Base-by-base conservation (phyloP, 2,329 filamentous ascomycete species). In the Berkeleyomyces basicola region DNA sequence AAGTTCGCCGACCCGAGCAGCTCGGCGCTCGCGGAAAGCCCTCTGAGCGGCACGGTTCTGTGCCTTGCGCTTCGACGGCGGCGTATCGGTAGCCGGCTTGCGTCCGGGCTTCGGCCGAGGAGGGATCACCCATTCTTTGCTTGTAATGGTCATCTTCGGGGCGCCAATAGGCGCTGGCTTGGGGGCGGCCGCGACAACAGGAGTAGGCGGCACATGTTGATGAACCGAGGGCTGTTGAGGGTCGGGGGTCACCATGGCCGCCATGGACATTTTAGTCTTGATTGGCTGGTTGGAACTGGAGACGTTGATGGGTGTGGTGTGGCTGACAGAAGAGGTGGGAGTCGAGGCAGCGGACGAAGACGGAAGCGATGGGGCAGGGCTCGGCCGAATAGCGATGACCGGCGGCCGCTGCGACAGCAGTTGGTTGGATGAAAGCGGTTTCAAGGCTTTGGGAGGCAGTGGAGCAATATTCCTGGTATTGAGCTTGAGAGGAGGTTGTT, bases 41-140 rank as follows among this genome's bases (percentile, higher is more conserved):
- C 92, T 80, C 75, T 97, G 92, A 2, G 92, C 92, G 57, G 89
- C 88, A 65, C 93, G 82, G 73, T 97, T 97, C 75, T 97, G 93
- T 1, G 89, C 88, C 77, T 96, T 95, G 67, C 93, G 84, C 76
- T 95, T 95, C 51, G 90, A 95, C 1, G 88, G 88, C 11, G 91
- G 90, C 61, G 91, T 95, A 71, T 96, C 91, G 43, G 89, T 95
- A 57, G 90, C 89, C 2, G 92, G 91, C 78, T 97, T 97, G 68
- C 92, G 84, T 58, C 92, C 92, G 31, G 93, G 92, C 78, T 91
- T 92, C 57, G 88, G 88, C 65, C 88, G 81, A 37, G 88, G 88
- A 33, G 88, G 88, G 53, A 93, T 84, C 33, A 92, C 80, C 88
- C 88, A 93, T 82, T 92, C 87, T 72, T 85, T 91, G 68, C 82